phyloP scores from a whole-genome alignment of 1,284 basidiomycete species.

The Afroboletus lepidellus region DNA sequence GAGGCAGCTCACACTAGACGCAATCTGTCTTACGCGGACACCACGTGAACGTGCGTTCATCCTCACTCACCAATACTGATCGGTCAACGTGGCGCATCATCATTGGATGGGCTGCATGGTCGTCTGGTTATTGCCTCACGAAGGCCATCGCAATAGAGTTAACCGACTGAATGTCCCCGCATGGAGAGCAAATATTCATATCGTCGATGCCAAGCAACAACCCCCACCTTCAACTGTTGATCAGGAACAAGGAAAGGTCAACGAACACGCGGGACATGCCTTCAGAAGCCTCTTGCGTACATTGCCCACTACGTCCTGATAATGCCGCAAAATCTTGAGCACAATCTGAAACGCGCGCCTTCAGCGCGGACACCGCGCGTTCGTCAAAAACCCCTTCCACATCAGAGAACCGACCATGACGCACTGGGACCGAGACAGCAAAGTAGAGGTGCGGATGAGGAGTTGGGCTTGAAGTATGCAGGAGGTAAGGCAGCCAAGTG shows the following conservation, averaged over 20 bases:
- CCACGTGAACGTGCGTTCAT: background rate
- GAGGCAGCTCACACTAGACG: conserved; percentile 52
- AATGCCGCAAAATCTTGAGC: conserved; percentile 54
- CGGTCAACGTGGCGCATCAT: conserved; percentile 38
- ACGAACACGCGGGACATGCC: conserved; percentile 29
- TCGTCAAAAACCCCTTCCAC: conserved; percentile 57
- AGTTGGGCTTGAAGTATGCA: too few relatives aligned
- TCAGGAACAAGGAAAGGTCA: background rate
- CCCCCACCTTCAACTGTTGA: conserved; percentile 51
- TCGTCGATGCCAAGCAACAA: conserved; percentile 52
- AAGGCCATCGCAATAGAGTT: conserved; percentile 57
- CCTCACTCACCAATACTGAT: conserved; percentile 43
- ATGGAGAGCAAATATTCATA: conserved; percentile 53
- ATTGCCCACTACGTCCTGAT: conserved; percentile 42
- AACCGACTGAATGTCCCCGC: conserved; percentile 47
- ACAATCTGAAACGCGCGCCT: conserved; percentile 42
- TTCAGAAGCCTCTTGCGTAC: conserved; percentile 52
- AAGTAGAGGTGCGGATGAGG: too few relatives aligned
- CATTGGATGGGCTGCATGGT: conserved; percentile 46
- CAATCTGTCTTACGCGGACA: conserved; percentile 44
- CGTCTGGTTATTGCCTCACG: conserved; percentile 58
- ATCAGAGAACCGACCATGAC: conserved; percentile 54
- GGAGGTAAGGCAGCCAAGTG: too few relatives aligned
- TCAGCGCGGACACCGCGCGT: conserved; percentile 32
- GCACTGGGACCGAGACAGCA: conserved; percentile 41